Percentiles rank a stretch among this genome's conserved stretches.
phyloP scores from a whole-genome alignment of 2,329 filamentous ascomycete species.

The Plenodomus tracheiphilus region DNA sequence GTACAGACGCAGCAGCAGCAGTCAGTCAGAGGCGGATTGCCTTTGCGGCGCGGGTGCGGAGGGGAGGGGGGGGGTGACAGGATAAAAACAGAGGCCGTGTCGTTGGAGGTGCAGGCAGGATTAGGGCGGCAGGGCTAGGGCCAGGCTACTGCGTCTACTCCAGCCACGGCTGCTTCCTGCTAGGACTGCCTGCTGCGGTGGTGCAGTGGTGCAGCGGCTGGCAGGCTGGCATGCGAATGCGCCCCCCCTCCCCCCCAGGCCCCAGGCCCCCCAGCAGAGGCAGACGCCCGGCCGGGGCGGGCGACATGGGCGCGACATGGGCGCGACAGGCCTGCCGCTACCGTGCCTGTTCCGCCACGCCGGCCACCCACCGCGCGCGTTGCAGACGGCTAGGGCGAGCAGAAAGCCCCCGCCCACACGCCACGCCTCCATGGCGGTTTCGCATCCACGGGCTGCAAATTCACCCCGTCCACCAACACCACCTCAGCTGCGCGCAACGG shows the following conservation, averaged over 20 bases:
- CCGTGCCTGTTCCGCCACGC: slow-evolving; percentile 4
- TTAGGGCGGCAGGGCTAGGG: neutral
- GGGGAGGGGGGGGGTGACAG: too few species aligned
- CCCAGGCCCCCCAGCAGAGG: slow-evolving; percentile 17
- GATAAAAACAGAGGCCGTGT: slow-evolving; percentile 21
- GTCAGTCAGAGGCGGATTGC: neutral
- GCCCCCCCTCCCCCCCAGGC: slow-evolving; percentile 11
- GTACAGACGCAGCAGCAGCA: too few species aligned
- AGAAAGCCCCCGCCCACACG: slow-evolving; percentile 18
- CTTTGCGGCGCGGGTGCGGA: slow-evolving; percentile 18
- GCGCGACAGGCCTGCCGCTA: too few species aligned
- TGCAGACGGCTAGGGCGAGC: slow-evolving; percentile 20
- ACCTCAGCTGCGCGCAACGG: slow-evolving; percentile 15
- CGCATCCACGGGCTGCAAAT: slow-evolving; percentile 18
- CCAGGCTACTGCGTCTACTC: too few species aligned
- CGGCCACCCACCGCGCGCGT: slow-evolving; percentile 3
- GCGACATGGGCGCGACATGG: too few species aligned
- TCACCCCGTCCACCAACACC: slow-evolving; percentile 4
- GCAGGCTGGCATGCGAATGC: slow-evolving; percentile 10
- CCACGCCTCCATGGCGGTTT: slow-evolving; percentile 27
- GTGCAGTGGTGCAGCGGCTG: slow-evolving; percentile 12
- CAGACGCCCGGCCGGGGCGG: too few species aligned
- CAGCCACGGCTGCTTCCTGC: too few species aligned
- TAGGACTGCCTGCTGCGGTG: neutral
- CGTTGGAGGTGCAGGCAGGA: neutral